A percentile compares a stretch with the other conserved stretches of the same genome.
Evolutionary conservation across 2,329 filamentous ascomycete species (phyloP).

Genomic region (Cucurbitaria berberidis): DNA sequence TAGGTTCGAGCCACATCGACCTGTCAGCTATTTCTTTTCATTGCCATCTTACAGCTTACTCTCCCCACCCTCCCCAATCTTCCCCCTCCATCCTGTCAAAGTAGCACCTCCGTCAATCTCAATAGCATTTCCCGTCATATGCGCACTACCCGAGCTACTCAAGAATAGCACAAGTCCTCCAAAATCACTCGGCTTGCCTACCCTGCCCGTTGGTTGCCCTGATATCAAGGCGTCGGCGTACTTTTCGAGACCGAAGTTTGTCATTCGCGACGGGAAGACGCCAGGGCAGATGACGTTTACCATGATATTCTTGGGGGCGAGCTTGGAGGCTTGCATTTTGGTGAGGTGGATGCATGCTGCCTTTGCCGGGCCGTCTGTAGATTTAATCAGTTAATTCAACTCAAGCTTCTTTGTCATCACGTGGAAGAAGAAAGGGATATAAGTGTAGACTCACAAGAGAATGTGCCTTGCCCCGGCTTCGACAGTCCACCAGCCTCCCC

Average conservation of each 20-base stretch:
- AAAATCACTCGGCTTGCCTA: slow-evolving; percentile 58
- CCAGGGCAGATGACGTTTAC: slow-evolving; percentile 54
- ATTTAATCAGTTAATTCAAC: neutral
- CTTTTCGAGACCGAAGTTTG: slow-evolving; percentile 59
- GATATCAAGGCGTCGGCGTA: slow-evolving; percentile 56
- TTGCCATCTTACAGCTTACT: slow-evolving; percentile 43
- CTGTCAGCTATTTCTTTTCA: too few relatives aligned
- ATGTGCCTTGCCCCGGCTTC: slow-evolving; percentile 59
- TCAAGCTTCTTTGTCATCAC: neutral
- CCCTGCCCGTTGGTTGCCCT: slow-evolving; percentile 54
- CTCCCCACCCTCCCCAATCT: slow-evolving; percentile 23
- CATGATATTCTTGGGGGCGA: slow-evolving; percentile 60
- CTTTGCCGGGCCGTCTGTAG: slow-evolving; percentile 57
- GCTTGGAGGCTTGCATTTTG: slow-evolving; percentile 58
- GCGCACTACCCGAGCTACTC: slow-evolving; percentile 44
- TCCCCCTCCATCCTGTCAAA: slow-evolving; percentile 51
- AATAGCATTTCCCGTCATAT: slow-evolving; percentile 57
- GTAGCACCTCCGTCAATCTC: slow-evolving; percentile 57
- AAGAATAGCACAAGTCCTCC: slow-evolving; percentile 55
- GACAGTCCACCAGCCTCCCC: slow-evolving; percentile 58
- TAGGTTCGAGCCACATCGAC: too few relatives aligned
- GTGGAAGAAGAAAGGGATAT: neutral
- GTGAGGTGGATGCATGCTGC: slow-evolving; percentile 61
- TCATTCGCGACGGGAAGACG: slow-evolving; percentile 62
- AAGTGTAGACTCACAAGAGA: slow-evolving; percentile 48